Evolutionary conservation across 1,139 yeast species (phyloP), one percentile per base, ranked within the genome.

Genomic region (Hansenula sp.): DNA sequence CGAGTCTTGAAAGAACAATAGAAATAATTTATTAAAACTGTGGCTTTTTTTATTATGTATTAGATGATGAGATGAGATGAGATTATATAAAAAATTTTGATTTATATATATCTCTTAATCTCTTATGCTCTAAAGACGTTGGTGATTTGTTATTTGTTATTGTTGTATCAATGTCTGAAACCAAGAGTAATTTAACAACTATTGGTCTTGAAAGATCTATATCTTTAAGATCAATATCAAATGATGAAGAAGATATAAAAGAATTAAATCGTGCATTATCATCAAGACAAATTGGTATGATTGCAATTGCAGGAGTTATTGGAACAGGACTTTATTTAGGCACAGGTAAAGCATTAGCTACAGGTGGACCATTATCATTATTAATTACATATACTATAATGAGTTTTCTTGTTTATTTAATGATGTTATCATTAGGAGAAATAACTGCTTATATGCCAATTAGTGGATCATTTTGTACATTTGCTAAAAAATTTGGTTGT

Each of bases 271-370:
- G 26, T 24, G 8, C 26, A 24, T 24, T 24, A 24, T 24, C 26
- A 27, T 5, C 29, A n/a, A 13, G 29, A n/a, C 29, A 27, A n/a
- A 17, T 27, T n/a, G 6, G 8, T n/a, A 27, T 27, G 29, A 5
- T 27, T 27, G 29, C 29, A 3, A 27, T 79, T 42, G 85, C 82
- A 3, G 86, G 86, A 10, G 75, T 77, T 42, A 77, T 79, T 39
- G 87, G 88, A 14, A 77, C 82, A 2, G 88, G 87, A 10, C 61
- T 81, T 32, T 73, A 73, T 46, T 64, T 82, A 38, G 83, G 86
- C 27, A 73, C 85, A 0, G 83, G 85, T 5, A 72, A 70, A 39
- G 73, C 85, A 5, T 62, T 82, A 38, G 68, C 75, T 21, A 60
- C 57, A 17, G 86, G 85, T 44, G 89, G 89, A 16, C 88, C 89